phyloP scores from a whole-genome alignment of 495 filamentous ascomycete genomes.

The Tuber calosporum region DNA sequence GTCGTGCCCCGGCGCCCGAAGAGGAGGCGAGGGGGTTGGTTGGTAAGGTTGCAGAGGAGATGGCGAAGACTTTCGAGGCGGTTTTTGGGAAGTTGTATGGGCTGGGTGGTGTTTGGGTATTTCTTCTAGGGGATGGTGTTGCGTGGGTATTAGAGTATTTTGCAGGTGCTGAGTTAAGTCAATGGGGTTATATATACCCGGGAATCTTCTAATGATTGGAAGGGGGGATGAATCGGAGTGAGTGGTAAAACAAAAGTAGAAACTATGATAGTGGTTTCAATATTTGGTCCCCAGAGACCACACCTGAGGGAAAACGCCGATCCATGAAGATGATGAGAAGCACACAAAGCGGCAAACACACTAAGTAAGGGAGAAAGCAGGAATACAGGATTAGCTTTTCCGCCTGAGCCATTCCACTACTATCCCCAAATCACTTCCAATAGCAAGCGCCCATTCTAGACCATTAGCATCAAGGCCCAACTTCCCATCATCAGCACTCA shows the following conservation, averaged over 20 bases:
- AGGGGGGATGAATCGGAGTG: background rate
- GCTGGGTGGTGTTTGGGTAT: background rate
- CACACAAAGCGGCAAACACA: background rate
- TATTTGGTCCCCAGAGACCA: background rate
- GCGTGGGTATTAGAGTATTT: background rate
- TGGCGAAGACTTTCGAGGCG: background rate
- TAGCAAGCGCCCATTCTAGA: slow-evolving; percentile 21
- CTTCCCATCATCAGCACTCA: slow-evolving; percentile 8
- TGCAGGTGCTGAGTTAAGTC: background rate
- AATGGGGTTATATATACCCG: background rate
- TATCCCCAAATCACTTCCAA: slow-evolving; percentile 29
- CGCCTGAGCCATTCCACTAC: slow-evolving; percentile 27
- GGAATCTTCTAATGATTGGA: background rate
- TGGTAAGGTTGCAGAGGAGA: background rate
- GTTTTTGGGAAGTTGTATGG: background rate
- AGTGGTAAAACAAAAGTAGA: background rate
- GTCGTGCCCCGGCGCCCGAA: background rate
- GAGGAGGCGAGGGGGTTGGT: background rate
- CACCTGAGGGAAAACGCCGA: background rate
- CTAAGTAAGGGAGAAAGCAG: background rate
- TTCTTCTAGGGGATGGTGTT: background rate
- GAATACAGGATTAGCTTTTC: background rate
- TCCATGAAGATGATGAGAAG: background rate
- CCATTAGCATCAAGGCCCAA: slow-evolving; percentile 17
- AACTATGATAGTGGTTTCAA: background rate